Evolutionary conservation across 768 basidiomycete genomes (phyloP).

Genomic region (Rossbeevera mucosa): DNA sequence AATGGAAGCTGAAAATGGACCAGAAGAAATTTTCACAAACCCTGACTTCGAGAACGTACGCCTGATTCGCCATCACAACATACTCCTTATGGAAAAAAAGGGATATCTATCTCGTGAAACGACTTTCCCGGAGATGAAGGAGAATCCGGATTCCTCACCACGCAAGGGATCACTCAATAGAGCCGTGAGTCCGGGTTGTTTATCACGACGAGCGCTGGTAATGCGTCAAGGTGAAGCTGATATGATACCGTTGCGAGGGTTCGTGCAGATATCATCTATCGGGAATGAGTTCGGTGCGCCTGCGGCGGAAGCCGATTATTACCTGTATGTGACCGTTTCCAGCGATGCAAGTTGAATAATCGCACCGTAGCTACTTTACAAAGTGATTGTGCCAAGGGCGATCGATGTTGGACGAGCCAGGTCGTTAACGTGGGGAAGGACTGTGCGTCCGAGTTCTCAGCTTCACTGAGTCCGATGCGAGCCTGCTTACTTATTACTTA

Average conservation of each 20-base stretch:
- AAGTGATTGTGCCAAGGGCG: background rate
- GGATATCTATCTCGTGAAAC: slow-evolving; percentile 23
- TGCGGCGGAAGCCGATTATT: background rate
- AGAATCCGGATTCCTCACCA: slow-evolving; percentile 41
- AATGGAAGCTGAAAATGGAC: no score
- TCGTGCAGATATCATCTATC: background rate
- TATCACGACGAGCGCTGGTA: slow-evolving; percentile 5
- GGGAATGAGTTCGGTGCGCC: background rate
- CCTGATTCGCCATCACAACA: background rate
- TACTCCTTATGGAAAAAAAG: background rate
- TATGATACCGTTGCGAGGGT: slow-evolving; percentile 17
- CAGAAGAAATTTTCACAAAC: no score
- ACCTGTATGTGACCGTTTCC: background rate
- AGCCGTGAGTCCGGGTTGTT: slow-evolving; percentile 40
- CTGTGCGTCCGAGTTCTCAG: no score
- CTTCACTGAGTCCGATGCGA: no score
- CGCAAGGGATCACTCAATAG: slow-evolving; percentile 32
- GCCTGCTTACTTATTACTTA: no score
- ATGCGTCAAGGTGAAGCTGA: slow-evolving; percentile 24
- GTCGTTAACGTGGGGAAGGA: no score
- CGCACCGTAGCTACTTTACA: background rate
- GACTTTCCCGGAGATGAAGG: slow-evolving; percentile 53
- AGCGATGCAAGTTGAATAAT: background rate
- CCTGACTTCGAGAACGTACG: background rate
- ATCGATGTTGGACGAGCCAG: background rate